Percentiles rank a stretch among this genome's conserved stretches.
phyloP scores from a whole-genome alignment of 2,329 filamentous ascomycete genomes.

The Fusarium falciforme region DNA sequence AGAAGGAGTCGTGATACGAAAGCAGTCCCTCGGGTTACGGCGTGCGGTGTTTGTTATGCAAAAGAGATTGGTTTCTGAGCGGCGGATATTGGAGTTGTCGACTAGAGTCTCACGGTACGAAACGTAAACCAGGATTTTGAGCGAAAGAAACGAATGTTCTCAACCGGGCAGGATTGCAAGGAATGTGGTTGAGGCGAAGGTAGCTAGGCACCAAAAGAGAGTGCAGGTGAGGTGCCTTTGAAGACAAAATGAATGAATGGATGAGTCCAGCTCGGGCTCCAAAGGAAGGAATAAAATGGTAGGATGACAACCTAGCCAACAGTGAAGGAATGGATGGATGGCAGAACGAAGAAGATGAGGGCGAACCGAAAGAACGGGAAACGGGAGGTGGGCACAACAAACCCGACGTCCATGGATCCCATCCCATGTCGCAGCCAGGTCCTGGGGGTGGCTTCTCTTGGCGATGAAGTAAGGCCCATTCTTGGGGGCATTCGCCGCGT shows the following conservation, averaged over 20 bases:
- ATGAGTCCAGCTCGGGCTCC: slow-evolving; percentile 39
- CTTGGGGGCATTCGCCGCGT: slow-evolving; percentile 28
- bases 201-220: slow-evolving; percentile 18
- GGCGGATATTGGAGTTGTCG: background rate
- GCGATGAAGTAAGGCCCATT: slow-evolving; percentile 21
- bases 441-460: slow-evolving; percentile 24
- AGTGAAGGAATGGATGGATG: slow-evolving; percentile 39
- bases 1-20: slow-evolving; percentile 16
- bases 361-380: slow-evolving; percentile 8
- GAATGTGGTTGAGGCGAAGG: slow-evolving; percentile 34
- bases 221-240: slow-evolving; percentile 18
- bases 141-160: slow-evolving; percentile 36
- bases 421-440: slow-evolving; percentile 10
- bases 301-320: slow-evolving; percentile 12
- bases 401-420: slow-evolving; percentile 8
- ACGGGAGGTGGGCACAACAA: slow-evolving; percentile 19
- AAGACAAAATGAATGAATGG: slow-evolving; percentile 15
- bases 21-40: slow-evolving; percentile 16
- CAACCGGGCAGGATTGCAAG: slow-evolving; percentile 30
- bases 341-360: slow-evolving; percentile 32
- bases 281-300: slow-evolving; percentile 24
- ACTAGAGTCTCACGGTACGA: background rate
- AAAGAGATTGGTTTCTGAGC: slow-evolving; percentile 6
- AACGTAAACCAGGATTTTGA: slow-evolving; percentile 2
- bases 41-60: slow-evolving; percentile 18